Evolutionary conservation across 2,329 filamentous ascomycete genomes (phyloP).

Genomic region (Colletotrichum higginsianum): DNA sequence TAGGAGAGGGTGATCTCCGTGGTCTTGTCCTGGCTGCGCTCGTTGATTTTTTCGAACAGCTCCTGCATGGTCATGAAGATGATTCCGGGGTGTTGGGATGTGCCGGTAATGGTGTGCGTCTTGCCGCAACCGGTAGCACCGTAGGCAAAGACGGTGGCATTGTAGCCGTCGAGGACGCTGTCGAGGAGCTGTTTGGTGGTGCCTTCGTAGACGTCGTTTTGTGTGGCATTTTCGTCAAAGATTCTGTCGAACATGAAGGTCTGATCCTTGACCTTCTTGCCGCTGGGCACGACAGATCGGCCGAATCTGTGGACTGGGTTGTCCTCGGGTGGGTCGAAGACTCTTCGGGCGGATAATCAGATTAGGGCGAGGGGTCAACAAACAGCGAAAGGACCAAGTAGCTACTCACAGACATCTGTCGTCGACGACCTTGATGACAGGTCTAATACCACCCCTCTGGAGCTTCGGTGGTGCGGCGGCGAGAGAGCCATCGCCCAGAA

Average conservation of each 20-base stretch:
- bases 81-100: constrained; percentile 92
- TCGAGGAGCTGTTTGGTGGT: constrained; percentile 93
- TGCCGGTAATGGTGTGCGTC: constrained; percentile 97
- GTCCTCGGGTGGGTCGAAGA: constrained; percentile 98
- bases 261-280: constrained; percentile 96
- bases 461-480: constrained; percentile 91
- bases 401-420: constrained; percentile 90
- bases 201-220: constrained; percentile 94
- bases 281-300: constrained; percentile 82
- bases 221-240: constrained; percentile 94
- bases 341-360: constrained; percentile 66
- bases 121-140: constrained; percentile 98
- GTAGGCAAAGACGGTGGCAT: constrained; percentile 98
- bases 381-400: not conserved
- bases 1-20: constrained; percentile 95
- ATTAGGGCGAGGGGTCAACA: constrained; percentile 43
- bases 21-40: constrained; percentile 86
- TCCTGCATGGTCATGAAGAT: constrained; percentile 99
- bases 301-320: constrained; percentile 91
- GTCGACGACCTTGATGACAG: constrained; percentile 96
- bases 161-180: constrained; percentile 96
- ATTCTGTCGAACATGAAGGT: constrained; percentile 97
- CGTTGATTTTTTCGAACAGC: constrained; percentile 95
- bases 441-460: constrained; percentile 86
- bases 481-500: constrained; percentile 96